Conservation (phyloP, 2,329 filamentous ascomycete species). For the Penicillium brevicompactum region DNA sequence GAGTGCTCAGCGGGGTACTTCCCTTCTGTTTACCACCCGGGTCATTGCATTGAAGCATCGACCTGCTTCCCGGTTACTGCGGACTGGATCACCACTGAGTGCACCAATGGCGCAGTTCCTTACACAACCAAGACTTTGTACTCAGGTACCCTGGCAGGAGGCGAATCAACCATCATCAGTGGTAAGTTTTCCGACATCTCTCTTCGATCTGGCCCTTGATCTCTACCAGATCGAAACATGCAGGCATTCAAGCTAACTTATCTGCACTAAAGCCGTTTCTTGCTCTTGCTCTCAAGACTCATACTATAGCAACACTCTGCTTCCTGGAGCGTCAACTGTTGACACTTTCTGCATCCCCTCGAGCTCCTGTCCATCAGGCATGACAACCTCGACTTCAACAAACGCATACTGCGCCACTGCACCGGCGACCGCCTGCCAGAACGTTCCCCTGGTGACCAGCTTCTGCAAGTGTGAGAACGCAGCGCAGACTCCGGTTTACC, state of each 20-base stretch:
- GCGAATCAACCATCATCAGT: conserved; percentile 18
- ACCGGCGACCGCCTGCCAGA: conserved; percentile 11
- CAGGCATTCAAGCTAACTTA: background rate
- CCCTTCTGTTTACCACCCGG: conserved; percentile 26
- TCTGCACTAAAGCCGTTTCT: conserved; percentile 13
- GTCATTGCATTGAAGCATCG: conserved; percentile 20
- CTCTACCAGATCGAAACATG: background rate
- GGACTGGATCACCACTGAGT: conserved; percentile 25
- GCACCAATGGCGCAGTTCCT: conserved; percentile 23
- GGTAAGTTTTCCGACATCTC: conserved; percentile 10
- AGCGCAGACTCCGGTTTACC: conserved; percentile 20
- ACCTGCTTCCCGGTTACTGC: conserved; percentile 26
- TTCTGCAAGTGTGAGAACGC: conserved; percentile 20
- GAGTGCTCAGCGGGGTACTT: conserved; percentile 21
- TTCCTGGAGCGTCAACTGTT: conserved; percentile 5
- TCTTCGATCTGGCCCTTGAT: too few relatives aligned
- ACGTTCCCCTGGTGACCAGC: conserved; percentile 10
- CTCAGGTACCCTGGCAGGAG: conserved; percentile 20
- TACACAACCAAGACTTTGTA: conserved; percentile 23
- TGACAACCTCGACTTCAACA: conserved; percentile 23
- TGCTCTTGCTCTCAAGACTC: conserved; percentile 24
- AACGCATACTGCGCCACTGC: conserved; percentile 26
- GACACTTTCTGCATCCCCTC: conserved; percentile 30
- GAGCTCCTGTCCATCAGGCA: conserved; percentile 23
- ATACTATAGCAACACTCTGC: conserved; percentile 23